Base-by-base conservation (phyloP, 345 rosid genomes). In the Camelina laxa region DNA sequence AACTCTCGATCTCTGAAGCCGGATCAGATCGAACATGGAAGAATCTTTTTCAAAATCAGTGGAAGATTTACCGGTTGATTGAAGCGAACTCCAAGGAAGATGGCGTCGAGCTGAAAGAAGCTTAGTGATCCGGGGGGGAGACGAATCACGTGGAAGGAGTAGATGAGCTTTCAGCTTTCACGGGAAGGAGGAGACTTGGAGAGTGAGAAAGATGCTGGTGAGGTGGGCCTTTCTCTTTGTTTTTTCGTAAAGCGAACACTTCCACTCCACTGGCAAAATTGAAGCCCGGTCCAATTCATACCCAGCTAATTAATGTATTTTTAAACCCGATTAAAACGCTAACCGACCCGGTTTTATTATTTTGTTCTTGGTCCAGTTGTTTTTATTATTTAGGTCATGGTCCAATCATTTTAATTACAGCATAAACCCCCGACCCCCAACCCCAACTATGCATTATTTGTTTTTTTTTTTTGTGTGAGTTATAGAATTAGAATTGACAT, bases 11-110 rank as follows among this genome's bases (percentile, higher is more conserved):
- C 35, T 66, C 64, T 59, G 73, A 77, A 72, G 38, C 6, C n/a
- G 77, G 17, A 72, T 49, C 73, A 65, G 64, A 71, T 65, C 58
- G 77, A 66, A 42, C 72, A 72, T 65, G 73, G 76, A 50, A 49
- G 73, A 58, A 65, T 57, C 17, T 64, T 20, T 31, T 63, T 63
- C 47, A 12, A 56, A 12, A 2, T 65, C 67, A 74, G 53, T 24
- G 24, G 12, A n/a, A 58, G 53, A 39, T 58, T 27, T 9, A 24
- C 0, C 17, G 20, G 48, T 58, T 70, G 73, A 59, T 38, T 65
- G 57, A 77, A 77, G 63, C 64, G 21, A 59, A 50, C 24, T 11
- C 50, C 21, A 58, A 65, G 62, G 39, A 21, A 7, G 76, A 65
- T 49, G 57, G 73, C 47, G 62, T 71, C 63, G 33, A 57, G 71